Base-by-base conservation (phyloP, 768 basidiomycete genomes). In the Fomitopsis pulvina region DNA sequence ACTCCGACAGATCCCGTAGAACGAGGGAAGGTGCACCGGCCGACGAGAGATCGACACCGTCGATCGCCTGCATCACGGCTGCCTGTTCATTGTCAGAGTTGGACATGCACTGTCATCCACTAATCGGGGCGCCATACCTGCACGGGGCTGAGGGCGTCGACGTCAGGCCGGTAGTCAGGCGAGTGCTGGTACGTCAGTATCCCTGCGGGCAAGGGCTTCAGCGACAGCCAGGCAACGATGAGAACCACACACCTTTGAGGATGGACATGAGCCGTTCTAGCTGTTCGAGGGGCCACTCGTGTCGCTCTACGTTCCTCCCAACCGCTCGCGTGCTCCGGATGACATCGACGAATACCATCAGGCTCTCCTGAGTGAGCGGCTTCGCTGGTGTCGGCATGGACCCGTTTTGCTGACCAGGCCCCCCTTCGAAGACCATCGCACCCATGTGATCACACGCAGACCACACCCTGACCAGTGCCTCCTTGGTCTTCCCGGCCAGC, bases 101-200 rank as follows among this genome's bases (percentile, higher is more conserved):
- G 46, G 47, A 29, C 6, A 22, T 11, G 29, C n/a, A n/a, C n/a
- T n/a, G n/a, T n/a, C n/a, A n/a, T n/a, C n/a, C n/a, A n/a, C n/a
- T n/a, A n/a, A n/a, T n/a, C n/a, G n/a, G 38, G 27, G 2, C 51
- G 18, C 48, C 71, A 32, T 62, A 87, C 87, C 77, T 92, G 89
- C 6, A 91, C 79, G 38, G 90, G 87, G 20, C 81, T 80, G 30
- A 97, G 71, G 20, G 71, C 66, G 60, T 98, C 94, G 37, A 93
- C 73, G 58, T 99, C 95, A 1, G 89, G 85, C 37, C 92, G 74
- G 63, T 91, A 95, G 60, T 95, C 92, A 12, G 87, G 82, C 0
- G 90, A 93, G 49, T 74, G 72, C 2, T 83, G 71, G 60, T 96
- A 96, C 0, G 88, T 93, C 56, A 89, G 68, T 29, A 87, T 74